Base-by-base conservation (phyloP, 1,139 yeast species). In the Suhomyces maxii region DNA sequence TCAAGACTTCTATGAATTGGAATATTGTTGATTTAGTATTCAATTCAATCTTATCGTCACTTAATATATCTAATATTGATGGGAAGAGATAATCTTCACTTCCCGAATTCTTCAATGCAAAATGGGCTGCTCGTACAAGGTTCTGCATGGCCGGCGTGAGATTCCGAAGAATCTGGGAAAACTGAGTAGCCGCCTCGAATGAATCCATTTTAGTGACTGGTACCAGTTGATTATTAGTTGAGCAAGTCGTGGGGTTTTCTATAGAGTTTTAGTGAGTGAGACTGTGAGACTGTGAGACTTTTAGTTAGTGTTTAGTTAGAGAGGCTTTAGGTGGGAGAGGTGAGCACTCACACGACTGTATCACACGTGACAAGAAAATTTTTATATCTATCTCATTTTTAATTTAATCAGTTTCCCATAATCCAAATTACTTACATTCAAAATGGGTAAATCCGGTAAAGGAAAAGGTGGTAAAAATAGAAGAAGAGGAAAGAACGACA, bases 401-500 rank as follows among this genome's bases (percentile, higher is more conserved):
- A 37, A 37, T n/a, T 36, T 34, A 34, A 11, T n/a, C 33, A 36
- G 28, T 28, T 12, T 3, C 36, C 36, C 5, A n/a, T 34, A 34
- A 11, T 28, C 31, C 11, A 28, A 9, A 28, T n/a, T 28, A 28
- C n/a, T 14, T 8, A 11, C 10, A 28, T 31, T 34, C 55, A 61
- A 49, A 47, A 76, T 76, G 80, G 80, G 79, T 60, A 76, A 76
- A 65, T 61, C 80, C 46, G 79, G 79, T 56, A 76, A 76, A 72
- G 80, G 80, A 48, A 76, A 76, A 70, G 85, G 85, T 57, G 85
- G 85, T 58, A 84, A 87, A 79, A 91, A 90, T 71, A 89, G 97
- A 79, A 89, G 98, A 83, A 89, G 97, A 83, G 99, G 99, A 71
- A 93, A 93, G 95, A 91, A 90, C 71, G 96, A 86, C 68, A 84